Evolutionary conservation across 2,329 filamentous ascomycete genomes (phyloP).

Genomic region (Pseudodiploospora longispora): DNA sequence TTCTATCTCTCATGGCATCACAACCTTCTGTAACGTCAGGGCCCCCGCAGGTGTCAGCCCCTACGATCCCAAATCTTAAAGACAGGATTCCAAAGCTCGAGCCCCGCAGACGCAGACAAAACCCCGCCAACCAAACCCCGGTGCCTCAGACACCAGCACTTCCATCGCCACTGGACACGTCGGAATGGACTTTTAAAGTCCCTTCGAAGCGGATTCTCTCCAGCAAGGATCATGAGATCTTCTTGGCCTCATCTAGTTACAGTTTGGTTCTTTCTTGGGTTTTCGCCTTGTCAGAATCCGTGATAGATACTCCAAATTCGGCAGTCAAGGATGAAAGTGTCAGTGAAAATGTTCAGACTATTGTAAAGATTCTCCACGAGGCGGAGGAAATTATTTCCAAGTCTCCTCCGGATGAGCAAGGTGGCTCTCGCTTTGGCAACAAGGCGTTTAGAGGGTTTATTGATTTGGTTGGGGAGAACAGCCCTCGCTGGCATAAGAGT

Average conservation of each 20-base stretch:
- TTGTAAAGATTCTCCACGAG: conserved; percentile 63
- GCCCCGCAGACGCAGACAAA: conserved; percentile 49
- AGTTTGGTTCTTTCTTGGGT: conserved; percentile 74
- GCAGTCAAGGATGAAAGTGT: conserved; percentile 47
- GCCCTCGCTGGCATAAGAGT: conserved; percentile 43
- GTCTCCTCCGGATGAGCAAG: conserved; percentile 76
- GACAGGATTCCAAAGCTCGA: conserved; percentile 59
- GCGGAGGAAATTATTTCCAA: conserved; percentile 57
- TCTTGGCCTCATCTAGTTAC: conserved; percentile 69
- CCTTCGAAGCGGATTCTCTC: conserved; percentile 79
- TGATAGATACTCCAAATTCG: conserved; percentile 61
- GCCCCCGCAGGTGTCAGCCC: conserved; percentile 5
- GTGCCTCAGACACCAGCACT: conserved; percentile 69
- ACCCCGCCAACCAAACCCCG: conserved; percentile 48
- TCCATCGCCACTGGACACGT: conserved; percentile 56
- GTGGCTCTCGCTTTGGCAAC: conserved; percentile 89
- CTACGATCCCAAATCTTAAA: conserved; percentile 29
- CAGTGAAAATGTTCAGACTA: conserved; percentile 51
- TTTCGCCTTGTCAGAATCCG: conserved; percentile 76
- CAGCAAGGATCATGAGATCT: conserved; percentile 68
- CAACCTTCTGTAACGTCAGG: conserved; percentile 9
- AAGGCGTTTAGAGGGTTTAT: conserved; percentile 80
- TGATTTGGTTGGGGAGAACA: conserved; percentile 53
- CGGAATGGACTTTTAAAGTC: conserved; percentile 51
- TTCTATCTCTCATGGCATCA: conserved; percentile 17